Conservation (phyloP, 1,284 basidiomycete genomes). For the Lentinus polychrous region DNA sequence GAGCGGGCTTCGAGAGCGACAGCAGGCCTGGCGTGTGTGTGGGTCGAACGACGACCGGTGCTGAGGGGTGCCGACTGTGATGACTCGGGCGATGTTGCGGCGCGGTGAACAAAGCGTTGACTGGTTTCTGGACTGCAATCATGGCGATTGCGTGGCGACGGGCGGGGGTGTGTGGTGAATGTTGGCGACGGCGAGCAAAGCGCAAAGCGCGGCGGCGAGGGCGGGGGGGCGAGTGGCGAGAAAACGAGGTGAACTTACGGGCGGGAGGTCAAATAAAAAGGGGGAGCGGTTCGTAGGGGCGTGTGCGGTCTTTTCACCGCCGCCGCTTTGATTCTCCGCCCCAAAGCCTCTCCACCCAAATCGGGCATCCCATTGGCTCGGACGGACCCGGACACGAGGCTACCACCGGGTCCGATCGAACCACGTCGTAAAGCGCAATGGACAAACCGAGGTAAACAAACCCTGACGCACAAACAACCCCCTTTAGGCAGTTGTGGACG, state of each 20-base stretch:
- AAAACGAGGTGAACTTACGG: slow-evolving; percentile 10
- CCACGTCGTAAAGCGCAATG: no score
- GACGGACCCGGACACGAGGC: no score
- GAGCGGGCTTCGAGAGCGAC: slow-evolving; percentile 54
- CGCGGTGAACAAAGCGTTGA: slow-evolving; percentile 27
- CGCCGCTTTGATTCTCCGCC: neutral
- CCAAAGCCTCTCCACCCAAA: neutral
- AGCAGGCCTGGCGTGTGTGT: slow-evolving; percentile 67
- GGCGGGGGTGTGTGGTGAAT: slow-evolving; percentile 17
- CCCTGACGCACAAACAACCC: no score
- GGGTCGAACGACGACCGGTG: slow-evolving; percentile 61
- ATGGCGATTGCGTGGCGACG: slow-evolving; percentile 29
- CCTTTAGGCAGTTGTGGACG: no score
- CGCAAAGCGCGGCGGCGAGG: slow-evolving; percentile 21
- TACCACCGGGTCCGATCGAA: no score
- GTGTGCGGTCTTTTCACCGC: neutral
- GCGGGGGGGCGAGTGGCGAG: slow-evolving; percentile 15
- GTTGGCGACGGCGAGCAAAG: slow-evolving; percentile 21
- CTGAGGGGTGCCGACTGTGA: slow-evolving; percentile 52
- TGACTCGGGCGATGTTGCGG: slow-evolving; percentile 33
- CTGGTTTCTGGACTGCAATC: slow-evolving; percentile 61
- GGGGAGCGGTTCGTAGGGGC: slow-evolving; percentile 15
- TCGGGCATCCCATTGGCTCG: no score
- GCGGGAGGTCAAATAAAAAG: slow-evolving; percentile 19
- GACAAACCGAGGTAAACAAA: no score